phyloP scores from a whole-genome alignment of 1,284 basidiomycete species.

The Leccinum subfulvum region DNA sequence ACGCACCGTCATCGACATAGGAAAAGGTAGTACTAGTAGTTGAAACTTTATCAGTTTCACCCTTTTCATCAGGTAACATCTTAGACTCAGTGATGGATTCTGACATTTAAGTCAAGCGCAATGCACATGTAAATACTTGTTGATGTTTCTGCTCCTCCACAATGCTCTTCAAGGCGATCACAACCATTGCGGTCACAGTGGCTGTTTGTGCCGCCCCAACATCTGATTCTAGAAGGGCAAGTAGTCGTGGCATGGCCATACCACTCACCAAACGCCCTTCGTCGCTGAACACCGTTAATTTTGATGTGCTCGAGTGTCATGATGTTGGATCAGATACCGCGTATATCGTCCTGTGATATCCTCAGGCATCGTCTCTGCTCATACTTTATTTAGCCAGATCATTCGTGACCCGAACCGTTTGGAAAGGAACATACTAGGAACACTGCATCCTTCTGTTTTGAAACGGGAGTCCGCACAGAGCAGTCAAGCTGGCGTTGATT shows the following conservation, averaged over 20 bases:
- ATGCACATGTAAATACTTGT: not conserved
- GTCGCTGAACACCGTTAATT: not conserved
- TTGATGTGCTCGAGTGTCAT: not conserved
- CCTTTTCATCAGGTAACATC: not conserved
- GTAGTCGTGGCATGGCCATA: not conserved
- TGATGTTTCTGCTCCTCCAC: not conserved
- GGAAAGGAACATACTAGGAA: not conserved
- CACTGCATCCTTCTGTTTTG: not conserved
- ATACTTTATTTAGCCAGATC: not conserved
- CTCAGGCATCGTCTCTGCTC: not conserved
- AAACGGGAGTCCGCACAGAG: not conserved
- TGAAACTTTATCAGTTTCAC: not conserved
- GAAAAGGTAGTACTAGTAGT: not conserved
- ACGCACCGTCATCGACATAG: too few relatives aligned
- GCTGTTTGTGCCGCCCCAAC: not conserved
- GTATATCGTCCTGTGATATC: not conserved
- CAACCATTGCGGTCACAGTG: not conserved
- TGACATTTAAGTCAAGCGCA: not conserved
- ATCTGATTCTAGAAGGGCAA: not conserved
- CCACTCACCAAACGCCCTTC: not conserved
- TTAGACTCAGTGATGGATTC: not conserved
- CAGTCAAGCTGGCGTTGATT: not conserved
- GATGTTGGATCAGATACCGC: not conserved
- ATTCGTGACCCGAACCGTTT: not conserved
- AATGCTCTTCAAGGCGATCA: not conserved